Conservation (phyloP, 768 basidiomycete genomes). For the Tricholoma saponaceum region DNA sequence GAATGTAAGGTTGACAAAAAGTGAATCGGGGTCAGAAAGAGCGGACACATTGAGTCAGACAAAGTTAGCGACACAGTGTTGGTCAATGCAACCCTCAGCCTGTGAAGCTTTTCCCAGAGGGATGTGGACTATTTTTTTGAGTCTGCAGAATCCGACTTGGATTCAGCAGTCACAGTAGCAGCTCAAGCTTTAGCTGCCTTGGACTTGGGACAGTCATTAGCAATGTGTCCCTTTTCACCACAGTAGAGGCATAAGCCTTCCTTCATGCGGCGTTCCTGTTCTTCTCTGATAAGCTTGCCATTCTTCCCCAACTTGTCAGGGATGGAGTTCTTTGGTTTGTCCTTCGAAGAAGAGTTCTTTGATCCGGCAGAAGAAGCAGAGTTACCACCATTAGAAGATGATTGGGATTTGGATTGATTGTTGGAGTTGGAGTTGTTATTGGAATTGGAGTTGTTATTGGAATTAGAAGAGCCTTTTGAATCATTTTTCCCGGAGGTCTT, state of each 20-base stretch:
- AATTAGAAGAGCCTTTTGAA: not conserved
- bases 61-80: not conserved
- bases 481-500: not conserved
- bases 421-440: not conserved
- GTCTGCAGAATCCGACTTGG: not conserved
- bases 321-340: not conserved
- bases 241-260: constrained; percentile 1
- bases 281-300: not conserved
- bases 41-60: not conserved
- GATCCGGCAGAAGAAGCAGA: no score
- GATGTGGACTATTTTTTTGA: not conserved
- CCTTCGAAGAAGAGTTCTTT: no score
- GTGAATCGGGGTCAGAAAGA: not conserved
- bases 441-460: not conserved
- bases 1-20: not conserved
- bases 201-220: not conserved
- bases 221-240: not conserved
- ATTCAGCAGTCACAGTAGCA: not conserved
- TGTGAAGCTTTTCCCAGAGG: not conserved
- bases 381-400: no score
- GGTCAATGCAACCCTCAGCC: not conserved
- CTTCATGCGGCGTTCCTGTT: not conserved
- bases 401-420: not conserved
- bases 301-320: not conserved
- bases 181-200: not conserved